Evolutionary conservation across 495 filamentous ascomycete genomes (phyloP).

Genomic region (Glarea lozoyensis): DNA sequence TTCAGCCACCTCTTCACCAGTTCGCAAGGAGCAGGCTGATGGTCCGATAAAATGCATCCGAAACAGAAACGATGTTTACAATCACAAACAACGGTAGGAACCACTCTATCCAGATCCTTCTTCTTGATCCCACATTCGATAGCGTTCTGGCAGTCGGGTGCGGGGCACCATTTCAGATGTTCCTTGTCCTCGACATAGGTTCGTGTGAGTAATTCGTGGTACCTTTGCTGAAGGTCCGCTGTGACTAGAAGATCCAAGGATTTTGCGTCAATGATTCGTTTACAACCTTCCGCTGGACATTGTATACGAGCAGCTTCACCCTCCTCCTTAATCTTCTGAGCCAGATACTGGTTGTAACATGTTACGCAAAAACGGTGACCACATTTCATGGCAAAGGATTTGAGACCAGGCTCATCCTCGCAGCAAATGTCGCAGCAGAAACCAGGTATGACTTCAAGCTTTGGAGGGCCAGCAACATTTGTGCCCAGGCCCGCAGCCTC

Average conservation of each 20-base stretch:
- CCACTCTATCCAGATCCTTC: conserved; percentile 71
- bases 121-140: conserved; percentile 81
- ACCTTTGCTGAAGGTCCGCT: conserved; percentile 62
- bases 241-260: conserved; percentile 78
- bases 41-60: conserved; percentile 85
- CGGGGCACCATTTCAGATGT: conserved; percentile 91
- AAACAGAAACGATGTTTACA: conserved; percentile 91
- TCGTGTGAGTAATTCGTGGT: conserved; percentile 76
- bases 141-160: conserved; percentile 88
- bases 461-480: conserved; percentile 50
- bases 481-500: conserved; percentile 77
- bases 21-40: conserved; percentile 85
- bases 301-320: conserved; percentile 92
- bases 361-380: conserved; percentile 91
- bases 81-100: conserved; percentile 78
- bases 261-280: conserved; percentile 83
- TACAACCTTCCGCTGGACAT: conserved; percentile 81
- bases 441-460: conserved; percentile 57
- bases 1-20: conserved; percentile 95
- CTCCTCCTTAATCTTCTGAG: conserved; percentile 87
- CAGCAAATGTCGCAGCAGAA: conserved; percentile 96
- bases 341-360: conserved; percentile 86
- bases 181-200: conserved; percentile 97
- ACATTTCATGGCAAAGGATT: conserved; percentile 92
- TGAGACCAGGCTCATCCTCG: conserved; percentile 70